Evolutionary conservation across 1,284 basidiomycete genomes (phyloP), one percentile per base, ranked within the genome.

Genomic region (Ceratobasidium sp.): DNA sequence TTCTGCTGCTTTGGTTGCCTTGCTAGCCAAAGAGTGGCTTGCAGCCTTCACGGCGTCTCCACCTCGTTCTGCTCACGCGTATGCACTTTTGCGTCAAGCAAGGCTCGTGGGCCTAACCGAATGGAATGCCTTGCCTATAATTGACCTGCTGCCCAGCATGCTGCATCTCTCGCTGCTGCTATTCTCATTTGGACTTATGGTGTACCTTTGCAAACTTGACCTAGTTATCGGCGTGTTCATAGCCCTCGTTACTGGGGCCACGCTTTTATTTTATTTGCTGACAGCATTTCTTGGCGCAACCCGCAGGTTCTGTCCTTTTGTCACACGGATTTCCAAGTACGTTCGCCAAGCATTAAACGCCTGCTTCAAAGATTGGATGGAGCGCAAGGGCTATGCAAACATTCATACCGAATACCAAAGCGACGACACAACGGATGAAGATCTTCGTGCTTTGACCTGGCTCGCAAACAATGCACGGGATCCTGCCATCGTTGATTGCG

Each of bases 1-100:
- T n/a, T 21, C 35, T 3, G 35, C 52, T 14, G 49, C 67, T 11
- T n/a, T 70, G 21, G 28, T 70, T 13, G 38, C 46, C 6, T 41
- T 70, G 50, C 49, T 70, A 1, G 67, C 52, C 26, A 70, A 70
- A 32, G 49, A 70, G 50, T 70, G 69, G 69, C 54, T 72, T n/a
- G 41, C 26, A 3, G 50, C 38, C 7, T 70, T 57, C 54, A 58
- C 30, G 2, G 26, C 30, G n/a, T 44, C 57, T 14, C 57, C n/a
- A 1, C 35, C 35, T 32, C 54, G 54, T 1, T 9, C 54, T 16
- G 28, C 54, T 18, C 54, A 32, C 16, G 54, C 54, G 1, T 32
- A 30, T 14, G 30, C 54, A 21, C 26, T 55, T 2, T 2, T 32
- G 26, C 32, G 44, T 7, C 54, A 57, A 23, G n/a, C 26, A 41